Conservation (phyloP, 768 basidiomycete species). For the Suillus subluteus region DNA sequence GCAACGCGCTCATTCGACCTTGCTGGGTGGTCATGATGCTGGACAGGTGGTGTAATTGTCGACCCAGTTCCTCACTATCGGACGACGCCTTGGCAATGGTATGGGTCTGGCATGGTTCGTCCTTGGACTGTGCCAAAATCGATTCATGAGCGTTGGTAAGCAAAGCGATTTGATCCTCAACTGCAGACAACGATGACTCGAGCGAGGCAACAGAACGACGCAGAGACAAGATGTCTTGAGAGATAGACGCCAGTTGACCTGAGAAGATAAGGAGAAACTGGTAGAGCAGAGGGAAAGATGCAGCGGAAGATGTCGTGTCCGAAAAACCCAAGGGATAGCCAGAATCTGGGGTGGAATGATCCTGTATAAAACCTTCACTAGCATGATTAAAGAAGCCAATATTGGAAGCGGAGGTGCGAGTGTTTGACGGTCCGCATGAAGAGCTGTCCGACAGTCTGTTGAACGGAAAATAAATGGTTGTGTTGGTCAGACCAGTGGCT, state of each 20-base stretch:
- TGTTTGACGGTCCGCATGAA: not conserved
- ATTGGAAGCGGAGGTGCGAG: not conserved
- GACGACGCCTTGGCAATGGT: not conserved
- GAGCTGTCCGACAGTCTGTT: not conserved
- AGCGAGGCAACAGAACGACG: not conserved
- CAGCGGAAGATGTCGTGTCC: not conserved
- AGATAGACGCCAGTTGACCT: not conserved
- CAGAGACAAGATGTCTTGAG: not conserved
- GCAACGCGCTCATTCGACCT: not conserved
- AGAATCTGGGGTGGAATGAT: not conserved
- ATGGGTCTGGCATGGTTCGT: not conserved
- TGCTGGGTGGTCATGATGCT: not conserved
- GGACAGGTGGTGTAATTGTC: not conserved
- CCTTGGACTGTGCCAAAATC: not conserved
- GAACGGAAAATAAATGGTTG: not conserved
- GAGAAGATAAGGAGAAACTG: constrained; percentile 1
- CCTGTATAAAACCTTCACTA: not conserved
- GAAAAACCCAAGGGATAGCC: not conserved
- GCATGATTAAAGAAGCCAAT: not conserved
- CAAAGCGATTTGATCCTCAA: too few species aligned
- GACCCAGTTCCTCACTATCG: not conserved
- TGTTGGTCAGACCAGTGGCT: not conserved
- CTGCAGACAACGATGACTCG: not conserved
- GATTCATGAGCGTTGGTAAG: not conserved
- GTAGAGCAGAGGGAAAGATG: not conserved